Conservation (phyloP, 805 yeast genomes). For the Hanseniaspora clermontiae region DNA sequence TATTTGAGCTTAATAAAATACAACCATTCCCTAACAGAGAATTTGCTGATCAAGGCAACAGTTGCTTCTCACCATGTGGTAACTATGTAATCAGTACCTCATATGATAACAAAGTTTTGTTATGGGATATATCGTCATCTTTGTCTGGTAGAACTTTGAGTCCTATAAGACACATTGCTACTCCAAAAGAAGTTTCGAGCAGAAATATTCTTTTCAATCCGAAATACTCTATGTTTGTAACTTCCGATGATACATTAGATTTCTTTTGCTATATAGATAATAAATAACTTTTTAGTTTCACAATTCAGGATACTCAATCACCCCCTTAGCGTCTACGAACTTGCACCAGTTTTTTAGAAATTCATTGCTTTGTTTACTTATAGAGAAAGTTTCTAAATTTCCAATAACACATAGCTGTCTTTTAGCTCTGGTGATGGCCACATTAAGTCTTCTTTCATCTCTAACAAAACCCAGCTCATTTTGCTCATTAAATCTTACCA, state of each 20-base stretch:
- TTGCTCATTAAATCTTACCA: conserved; percentile 68
- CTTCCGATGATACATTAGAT: conserved; percentile 30
- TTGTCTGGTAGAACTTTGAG: conserved; percentile 22
- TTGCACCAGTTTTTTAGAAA: conserved; percentile 53
- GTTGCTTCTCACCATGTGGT: conserved; percentile 58
- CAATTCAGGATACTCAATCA: conserved; percentile 51
- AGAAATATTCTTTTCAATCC: conserved; percentile 33
- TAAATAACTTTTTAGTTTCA: conserved; percentile 22
- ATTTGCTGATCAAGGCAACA: conserved; percentile 42
- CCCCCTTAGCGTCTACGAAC: conserved; percentile 20
- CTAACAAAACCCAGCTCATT: conserved; percentile 68
- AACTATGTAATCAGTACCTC: conserved; percentile 48
- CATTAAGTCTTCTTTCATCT: conserved; percentile 73
- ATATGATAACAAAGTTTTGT: conserved; percentile 38
- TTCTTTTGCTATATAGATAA: conserved; percentile 22
- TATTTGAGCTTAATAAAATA: conserved; percentile 38
- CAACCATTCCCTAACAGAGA: conserved; percentile 33
- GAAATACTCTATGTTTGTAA: conserved; percentile 30
- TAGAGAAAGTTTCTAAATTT: conserved; percentile 57
- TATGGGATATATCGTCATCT: conserved; percentile 38
- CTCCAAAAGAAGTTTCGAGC: conserved; percentile 29
- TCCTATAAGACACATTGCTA: conserved; percentile 22
- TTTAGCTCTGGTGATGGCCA: conserved; percentile 83
- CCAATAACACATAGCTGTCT: conserved; percentile 79
- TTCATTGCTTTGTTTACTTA: conserved; percentile 24